phyloP scores from a whole-genome alignment of 345 rosid genomes.

The Excoecaria agallocha region DNA sequence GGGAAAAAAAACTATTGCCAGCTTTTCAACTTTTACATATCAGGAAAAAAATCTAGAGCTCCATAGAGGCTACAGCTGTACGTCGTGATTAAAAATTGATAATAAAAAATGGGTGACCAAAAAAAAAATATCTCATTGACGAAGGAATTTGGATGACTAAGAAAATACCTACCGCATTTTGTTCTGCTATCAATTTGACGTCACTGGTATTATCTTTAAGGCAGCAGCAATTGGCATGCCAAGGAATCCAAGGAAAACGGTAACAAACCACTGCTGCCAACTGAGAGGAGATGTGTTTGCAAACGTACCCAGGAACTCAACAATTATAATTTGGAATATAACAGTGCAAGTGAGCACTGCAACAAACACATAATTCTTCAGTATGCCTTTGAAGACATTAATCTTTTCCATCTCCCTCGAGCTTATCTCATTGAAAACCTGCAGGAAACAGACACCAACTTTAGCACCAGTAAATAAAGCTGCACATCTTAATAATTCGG shows the following conservation, averaged over 20 bases:
- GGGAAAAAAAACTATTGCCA: constrained; percentile 1
- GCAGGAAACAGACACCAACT: neutral
- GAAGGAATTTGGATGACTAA: neutral
- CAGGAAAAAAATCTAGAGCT: neutral
- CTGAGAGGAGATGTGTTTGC: constrained; percentile 66
- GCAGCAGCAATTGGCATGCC: constrained; percentile 95
- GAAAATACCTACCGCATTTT: constrained; percentile 3
- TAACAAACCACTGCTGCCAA: constrained; percentile 71
- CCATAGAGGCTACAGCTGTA: constrained; percentile 8
- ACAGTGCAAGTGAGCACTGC: constrained; percentile 22
- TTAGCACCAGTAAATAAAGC: neutral
- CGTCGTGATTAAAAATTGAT: neutral
- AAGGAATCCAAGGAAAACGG: constrained; percentile 72
- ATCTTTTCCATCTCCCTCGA: constrained; percentile 36
- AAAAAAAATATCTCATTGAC: neutral
- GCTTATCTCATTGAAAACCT: constrained; percentile 38
- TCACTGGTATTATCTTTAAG: constrained; percentile 68
- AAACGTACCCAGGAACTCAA: constrained; percentile 33
- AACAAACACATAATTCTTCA: constrained; percentile 32
- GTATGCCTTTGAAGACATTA: constrained; percentile 31
- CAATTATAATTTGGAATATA: constrained; percentile 29
- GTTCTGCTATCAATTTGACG: constrained; percentile 33
- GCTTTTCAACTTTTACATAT: constrained; percentile 14
- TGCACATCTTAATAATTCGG: neutral
- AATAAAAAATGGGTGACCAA: neutral